Evolutionary conservation across 2,329 filamentous ascomycete species (phyloP), one percentile per base, ranked within the genome.

Genomic region (Aaosphaeria pasadenensis): DNA sequence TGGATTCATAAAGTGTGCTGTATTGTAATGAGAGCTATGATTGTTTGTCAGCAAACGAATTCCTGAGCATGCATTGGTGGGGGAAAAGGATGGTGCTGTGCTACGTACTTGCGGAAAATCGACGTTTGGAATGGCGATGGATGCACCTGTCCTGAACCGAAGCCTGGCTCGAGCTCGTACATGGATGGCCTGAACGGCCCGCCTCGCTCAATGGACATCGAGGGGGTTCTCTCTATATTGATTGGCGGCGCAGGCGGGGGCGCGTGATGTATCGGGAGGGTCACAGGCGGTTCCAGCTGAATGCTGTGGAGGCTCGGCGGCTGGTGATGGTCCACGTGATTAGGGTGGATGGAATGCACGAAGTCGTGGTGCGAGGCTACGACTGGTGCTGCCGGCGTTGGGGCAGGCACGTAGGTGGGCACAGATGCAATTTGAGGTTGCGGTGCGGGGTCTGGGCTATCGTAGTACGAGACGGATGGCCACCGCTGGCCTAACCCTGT

Each of bases 1-100:
- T 17, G 74, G 72, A 53, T 78, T 79, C 50, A 73, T 59, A 59
- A 75, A 80, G 60, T 80, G 77, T 5, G 76, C 75, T 17, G 74
- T 75, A 48, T 78, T 78, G 69, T 71, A 78, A 53, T 75, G 75
- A 5, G 75, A 79, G 57, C 75, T 78, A 6, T 30, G 17, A 24
- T 24, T 24, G 17, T 24, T 24, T 24, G 17, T 24, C 17, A 24
- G 17, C 17, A 24, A 24, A 24, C 17, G 17, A 24, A 24, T 24
- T 24, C 17, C 17, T 24, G 17, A 24, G 17, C 17, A 24, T 24
- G 17, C 17, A 24, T 24, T 24, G 17, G 17, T 24, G 17, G 17
- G 17, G 17, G 17, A 28, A 40, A 13, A 9, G 9, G 39, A 40
- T 13, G 9, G 24, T 11, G 24, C 9, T 9, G 17, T 40, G 55